phyloP scores from a whole-genome alignment of 495 filamentous ascomycete species.

The Neurospora cerealis region DNA sequence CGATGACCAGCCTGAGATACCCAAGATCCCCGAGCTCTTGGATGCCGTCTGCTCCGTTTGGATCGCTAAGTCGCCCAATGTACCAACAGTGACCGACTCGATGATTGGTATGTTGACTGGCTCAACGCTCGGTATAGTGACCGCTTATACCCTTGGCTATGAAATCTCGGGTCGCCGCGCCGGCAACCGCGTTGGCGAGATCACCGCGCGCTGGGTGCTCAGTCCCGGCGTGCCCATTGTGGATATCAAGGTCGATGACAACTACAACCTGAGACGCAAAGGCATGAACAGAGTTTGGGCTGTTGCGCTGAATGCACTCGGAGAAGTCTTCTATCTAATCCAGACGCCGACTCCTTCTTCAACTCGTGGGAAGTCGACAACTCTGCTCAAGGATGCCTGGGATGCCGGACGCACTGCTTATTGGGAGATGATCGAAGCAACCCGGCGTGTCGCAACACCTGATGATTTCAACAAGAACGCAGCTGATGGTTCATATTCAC shows the following conservation, averaged over 20 bases:
- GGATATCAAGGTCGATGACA: slow-evolving; percentile 74
- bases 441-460: slow-evolving; percentile 52
- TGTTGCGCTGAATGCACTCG: slow-evolving; percentile 78
- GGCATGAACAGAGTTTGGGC: slow-evolving; percentile 70
- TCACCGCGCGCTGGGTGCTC: slow-evolving; percentile 78
- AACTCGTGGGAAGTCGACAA: slow-evolving; percentile 36
- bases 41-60: slow-evolving; percentile 70
- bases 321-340: slow-evolving; percentile 78
- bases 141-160: slow-evolving; percentile 68
- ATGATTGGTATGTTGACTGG: slow-evolving; percentile 75
- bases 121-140: slow-evolving; percentile 77
- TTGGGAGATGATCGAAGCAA: slow-evolving; percentile 73
- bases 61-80: slow-evolving; percentile 73
- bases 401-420: slow-evolving; percentile 61
- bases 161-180: slow-evolving; percentile 56
- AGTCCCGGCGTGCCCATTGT: slow-evolving; percentile 91
- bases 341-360: slow-evolving; percentile 46
- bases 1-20: slow-evolving; percentile 53
- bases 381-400: slow-evolving; percentile 59
- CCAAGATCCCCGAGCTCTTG: slow-evolving; percentile 48
- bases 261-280: slow-evolving; percentile 58
- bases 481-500: slow-evolving; percentile 36
- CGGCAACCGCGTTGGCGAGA: slow-evolving; percentile 49
- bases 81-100: slow-evolving; percentile 65
- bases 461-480: slow-evolving; percentile 55